Base-by-base conservation (phyloP, 192 early-diverging fungal species). In the Coemansia sp. region DNA sequence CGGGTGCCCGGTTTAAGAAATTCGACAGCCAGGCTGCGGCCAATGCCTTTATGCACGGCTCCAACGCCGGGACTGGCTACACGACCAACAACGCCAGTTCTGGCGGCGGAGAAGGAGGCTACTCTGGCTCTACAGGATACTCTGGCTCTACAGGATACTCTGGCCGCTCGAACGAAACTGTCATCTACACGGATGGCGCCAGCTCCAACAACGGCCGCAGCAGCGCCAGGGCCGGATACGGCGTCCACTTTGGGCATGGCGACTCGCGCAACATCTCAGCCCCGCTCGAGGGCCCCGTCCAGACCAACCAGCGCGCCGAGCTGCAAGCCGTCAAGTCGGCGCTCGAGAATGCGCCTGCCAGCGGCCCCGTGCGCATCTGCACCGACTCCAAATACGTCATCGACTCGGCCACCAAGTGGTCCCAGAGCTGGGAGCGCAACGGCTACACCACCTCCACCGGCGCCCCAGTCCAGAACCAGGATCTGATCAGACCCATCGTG, bases 131-230 rank as follows among this genome's bases (percentile, higher is more conserved):
- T n/a, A 44, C 17, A 14, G 19, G 41, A 19, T 11, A 50, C 28
- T 36, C 34, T 34, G 33, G 33, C 33, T 34, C 9, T 9, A 34
- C 33, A 34, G 13, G 13, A 13, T 44, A 17, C 41, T 44, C 41
- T 44, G 41, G 13, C 15, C 5, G 41, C 41, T 6, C 20, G 4
- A 42, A 41, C 7, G 62, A 67, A 1, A 70, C 83, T 1, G 69
- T 82, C 0, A 81, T 91, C 10, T 94, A 92, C 74, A 95, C 93
- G 0, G 94, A 97, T 58, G 95, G 95, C 31, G 85, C 87, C 42
- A 84, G 91, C 61, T 54, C 76, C 15, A 64, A 72, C 8, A 98
- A 98, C 80, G 94, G 94, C 15, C 61, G 48, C 20, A 2, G 19
- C 9, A 57, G 63, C 4, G 92, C 91, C 4, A 62, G 70, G 6